A percentile compares a stretch with the other conserved stretches of the same genome.
phyloP scores from a whole-genome alignment of 1,284 basidiomycete species.

The Cryptococcus floricola region DNA sequence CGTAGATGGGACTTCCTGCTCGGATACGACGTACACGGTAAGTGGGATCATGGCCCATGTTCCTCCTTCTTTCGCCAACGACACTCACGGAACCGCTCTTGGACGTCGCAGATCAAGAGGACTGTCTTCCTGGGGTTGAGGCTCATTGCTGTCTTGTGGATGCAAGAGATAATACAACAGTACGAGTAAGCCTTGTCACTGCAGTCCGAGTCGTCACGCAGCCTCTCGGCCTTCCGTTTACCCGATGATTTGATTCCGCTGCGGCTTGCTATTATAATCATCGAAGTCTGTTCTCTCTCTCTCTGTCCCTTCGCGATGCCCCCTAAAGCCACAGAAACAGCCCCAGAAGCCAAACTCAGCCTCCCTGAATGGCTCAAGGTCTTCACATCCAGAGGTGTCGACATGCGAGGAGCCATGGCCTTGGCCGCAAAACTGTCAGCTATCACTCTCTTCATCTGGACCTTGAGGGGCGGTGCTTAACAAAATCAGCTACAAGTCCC shows the following conservation, averaged over 20 bases:
- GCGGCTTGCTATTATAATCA: too few relatives aligned
- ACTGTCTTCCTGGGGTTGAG: constrained; percentile 50
- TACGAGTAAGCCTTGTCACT: neutral
- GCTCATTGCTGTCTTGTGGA: neutral
- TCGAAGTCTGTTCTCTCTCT: too few relatives aligned
- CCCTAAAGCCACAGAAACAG: constrained; percentile 8
- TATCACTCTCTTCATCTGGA: neutral
- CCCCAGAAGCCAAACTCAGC: constrained; percentile 50
- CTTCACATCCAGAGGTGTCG: constrained; percentile 60
- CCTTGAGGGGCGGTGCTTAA: neutral
- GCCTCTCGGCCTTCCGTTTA: neutral
- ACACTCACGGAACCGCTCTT: constrained; percentile 65
- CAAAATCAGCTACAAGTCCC: constrained; percentile 65
- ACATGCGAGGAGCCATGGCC: constrained; percentile 69
- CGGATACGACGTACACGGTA: neutral
- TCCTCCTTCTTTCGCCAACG: neutral
- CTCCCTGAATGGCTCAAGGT: constrained; percentile 71
- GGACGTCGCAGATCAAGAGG: constrained; percentile 76
- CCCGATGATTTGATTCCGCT: too few relatives aligned
- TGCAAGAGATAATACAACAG: neutral
- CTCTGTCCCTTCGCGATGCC: constrained; percentile 13
- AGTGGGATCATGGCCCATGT: neutral
- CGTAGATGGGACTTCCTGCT: constrained; percentile 54
- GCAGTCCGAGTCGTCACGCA: neutral
- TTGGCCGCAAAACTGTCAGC: constrained; percentile 72